Conservation (phyloP, 805 yeast species). For the Lipomyces sp. region DNA sequence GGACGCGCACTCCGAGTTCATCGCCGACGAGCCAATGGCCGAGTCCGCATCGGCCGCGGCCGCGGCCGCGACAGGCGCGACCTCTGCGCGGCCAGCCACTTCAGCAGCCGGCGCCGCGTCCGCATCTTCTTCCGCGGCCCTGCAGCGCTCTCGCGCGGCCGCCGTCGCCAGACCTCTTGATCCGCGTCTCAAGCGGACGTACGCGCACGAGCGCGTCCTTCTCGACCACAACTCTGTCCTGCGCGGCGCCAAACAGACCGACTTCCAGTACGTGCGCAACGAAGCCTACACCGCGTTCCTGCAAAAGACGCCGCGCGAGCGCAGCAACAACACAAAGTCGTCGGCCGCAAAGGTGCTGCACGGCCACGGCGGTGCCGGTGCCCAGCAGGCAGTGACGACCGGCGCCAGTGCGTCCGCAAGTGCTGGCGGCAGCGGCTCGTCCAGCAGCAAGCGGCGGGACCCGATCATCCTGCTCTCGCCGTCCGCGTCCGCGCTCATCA, state of each 20-base stretch:
- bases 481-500: slow-evolving; percentile 68
- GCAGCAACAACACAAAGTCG: too few relatives aligned
- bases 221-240: slow-evolving; percentile 45
- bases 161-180: slow-evolving; percentile 39
- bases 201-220: slow-evolving; percentile 44
- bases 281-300: slow-evolving; percentile 35
- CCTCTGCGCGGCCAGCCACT: background rate
- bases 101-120: background rate
- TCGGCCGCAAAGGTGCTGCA: background rate
- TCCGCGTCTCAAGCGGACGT: slow-evolving; percentile 50
- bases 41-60: background rate
- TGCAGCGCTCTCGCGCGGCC: too few relatives aligned
- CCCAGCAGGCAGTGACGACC: background rate
- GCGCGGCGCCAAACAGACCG: slow-evolving; percentile 38
- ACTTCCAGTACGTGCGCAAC: slow-evolving; percentile 38
- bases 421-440: background rate
- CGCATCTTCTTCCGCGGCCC: background rate
- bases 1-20: slow-evolving; percentile 39
- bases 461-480: slow-evolving; percentile 79
- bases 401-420: slow-evolving; percentile 3
- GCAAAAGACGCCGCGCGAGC: background rate
- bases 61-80: background rate
- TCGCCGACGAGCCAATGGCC: background rate
- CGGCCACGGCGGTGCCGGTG: background rate
- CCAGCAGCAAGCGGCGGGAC: slow-evolving; percentile 43